Evolutionary conservation across 345 rosid genomes (phyloP).

Genomic region (Heritiera fomes): DNA sequence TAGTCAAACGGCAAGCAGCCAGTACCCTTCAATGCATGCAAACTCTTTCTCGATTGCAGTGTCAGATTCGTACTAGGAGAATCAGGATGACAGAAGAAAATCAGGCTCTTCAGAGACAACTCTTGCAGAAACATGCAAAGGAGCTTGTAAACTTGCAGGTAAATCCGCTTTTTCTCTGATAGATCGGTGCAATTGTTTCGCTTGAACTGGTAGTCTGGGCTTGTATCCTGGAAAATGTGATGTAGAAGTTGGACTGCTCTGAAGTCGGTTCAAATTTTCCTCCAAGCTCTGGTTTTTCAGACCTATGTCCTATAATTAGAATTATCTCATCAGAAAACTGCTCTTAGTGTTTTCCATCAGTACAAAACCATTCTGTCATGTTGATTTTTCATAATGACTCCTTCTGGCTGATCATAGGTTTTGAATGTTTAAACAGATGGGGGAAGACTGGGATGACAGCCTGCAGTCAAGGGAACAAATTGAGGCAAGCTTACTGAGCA

Average conservation of each 20-base stretch:
- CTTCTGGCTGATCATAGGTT: conserved; percentile 14
- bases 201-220: not conserved
- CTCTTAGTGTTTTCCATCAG: not conserved
- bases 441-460: conserved; percentile 95
- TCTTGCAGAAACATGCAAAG: conserved; percentile 83
- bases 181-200: not conserved
- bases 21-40: conserved; percentile 85
- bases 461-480: conserved; percentile 84
- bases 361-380: not conserved
- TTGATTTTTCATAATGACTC: not conserved
- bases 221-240: not conserved
- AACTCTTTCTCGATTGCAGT: conserved; percentile 81
- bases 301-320: not conserved
- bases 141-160: conserved; percentile 79
- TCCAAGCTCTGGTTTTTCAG: not conserved
- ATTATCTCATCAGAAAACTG: not conserved
- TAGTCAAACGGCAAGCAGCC: conserved; percentile 79
- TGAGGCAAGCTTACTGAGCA: conserved; percentile 76
- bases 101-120: conserved; percentile 86
- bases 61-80: conserved; percentile 80
- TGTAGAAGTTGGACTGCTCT: not conserved
- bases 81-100: conserved; percentile 88
- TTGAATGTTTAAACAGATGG: conserved; percentile 53
- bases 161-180: conserved; percentile 9
- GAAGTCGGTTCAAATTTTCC: not conserved